Percentiles rank a stretch among this genome's conserved stretches.
phyloP scores from a whole-genome alignment of 495 filamentous ascomycete species.

The Podospora bellae-mahoneyi region DNA sequence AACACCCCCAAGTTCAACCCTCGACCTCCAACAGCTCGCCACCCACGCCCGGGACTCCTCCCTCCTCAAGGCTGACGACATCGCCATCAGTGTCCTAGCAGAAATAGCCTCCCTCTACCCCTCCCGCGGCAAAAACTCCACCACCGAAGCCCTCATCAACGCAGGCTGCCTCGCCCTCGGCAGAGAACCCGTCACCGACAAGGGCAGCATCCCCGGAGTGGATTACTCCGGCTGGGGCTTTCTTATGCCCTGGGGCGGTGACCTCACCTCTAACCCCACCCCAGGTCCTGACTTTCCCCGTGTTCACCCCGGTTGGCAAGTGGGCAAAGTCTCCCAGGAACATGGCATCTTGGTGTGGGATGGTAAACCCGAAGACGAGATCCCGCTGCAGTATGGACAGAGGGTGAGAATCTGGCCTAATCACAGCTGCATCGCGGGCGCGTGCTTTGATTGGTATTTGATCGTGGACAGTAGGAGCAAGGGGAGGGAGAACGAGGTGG shows the following conservation, averaged over 20 bases:
- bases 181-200: constrained; percentile 51
- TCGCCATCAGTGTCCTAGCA: constrained; percentile 67
- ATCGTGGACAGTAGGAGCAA: constrained; percentile 63
- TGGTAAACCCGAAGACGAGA: constrained; percentile 41
- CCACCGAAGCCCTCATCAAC: constrained; percentile 66
- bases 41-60: constrained; percentile 55
- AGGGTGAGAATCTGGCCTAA: constrained; percentile 77
- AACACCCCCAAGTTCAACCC: constrained; percentile 45
- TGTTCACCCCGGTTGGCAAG: constrained; percentile 54
- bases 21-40: constrained; percentile 80
- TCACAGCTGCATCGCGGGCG: constrained; percentile 78
- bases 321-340: constrained; percentile 62
- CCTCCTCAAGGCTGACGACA: constrained; percentile 46
- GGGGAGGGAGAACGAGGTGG: constrained; percentile 52
- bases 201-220: constrained; percentile 30
- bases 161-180: constrained; percentile 71
- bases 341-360: constrained; percentile 59
- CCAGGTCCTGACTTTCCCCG: constrained; percentile 39
- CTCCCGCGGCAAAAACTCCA: constrained; percentile 43
- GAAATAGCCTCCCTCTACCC: constrained; percentile 68
- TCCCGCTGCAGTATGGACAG: constrained; percentile 54
- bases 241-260: constrained; percentile 57
- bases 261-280: constrained; percentile 20
- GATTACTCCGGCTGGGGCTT: constrained; percentile 70
- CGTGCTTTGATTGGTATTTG: constrained; percentile 69